These are phyloP conservation scores for Austroboletus rostrupii DNA, from an alignment of 1,284 basidiomycete genomes.

Conservation along the genomic window DNA sequence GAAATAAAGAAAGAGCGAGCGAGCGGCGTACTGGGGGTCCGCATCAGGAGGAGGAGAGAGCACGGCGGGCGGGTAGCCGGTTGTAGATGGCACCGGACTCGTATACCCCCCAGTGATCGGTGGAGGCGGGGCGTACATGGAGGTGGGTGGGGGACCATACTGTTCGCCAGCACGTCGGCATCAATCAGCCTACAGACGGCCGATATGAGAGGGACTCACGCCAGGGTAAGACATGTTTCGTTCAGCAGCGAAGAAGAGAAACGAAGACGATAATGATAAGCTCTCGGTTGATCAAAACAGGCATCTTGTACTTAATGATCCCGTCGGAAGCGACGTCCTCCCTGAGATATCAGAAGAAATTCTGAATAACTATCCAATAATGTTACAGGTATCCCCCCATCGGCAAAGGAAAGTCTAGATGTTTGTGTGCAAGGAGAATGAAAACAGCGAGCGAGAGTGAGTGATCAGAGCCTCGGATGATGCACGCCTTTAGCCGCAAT, in stretches of 20 bases:
- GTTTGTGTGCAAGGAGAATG: slow-evolving; percentile 1
- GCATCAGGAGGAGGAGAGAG: slow-evolving; percentile 57
- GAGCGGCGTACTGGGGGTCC: slow-evolving; percentile 58
- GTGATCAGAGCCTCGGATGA: too few species aligned
- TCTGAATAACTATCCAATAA: slow-evolving; percentile 30
- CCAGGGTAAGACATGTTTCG: slow-evolving; percentile 18
- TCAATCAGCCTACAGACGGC: neutral
- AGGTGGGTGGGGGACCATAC: slow-evolving; percentile 24
- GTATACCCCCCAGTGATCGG: neutral
- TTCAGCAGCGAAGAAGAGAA: neutral
- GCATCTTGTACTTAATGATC: neutral
- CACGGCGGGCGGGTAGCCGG: slow-evolving; percentile 40
- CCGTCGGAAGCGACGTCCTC: neutral
- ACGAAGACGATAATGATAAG: slow-evolving; percentile 5
- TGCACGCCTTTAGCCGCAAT: slow-evolving; percentile 48
- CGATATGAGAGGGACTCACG: slow-evolving; percentile 12
- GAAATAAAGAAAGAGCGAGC: too few species aligned
- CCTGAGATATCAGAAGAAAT: neutral
- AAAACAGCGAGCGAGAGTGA: too few species aligned
- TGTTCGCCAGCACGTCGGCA: slow-evolving; percentile 1
- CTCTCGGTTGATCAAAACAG: neutral
- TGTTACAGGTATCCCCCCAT: slow-evolving; percentile 33
- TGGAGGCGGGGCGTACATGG: slow-evolving; percentile 5
- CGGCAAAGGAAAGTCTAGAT: slow-evolving; percentile 11
- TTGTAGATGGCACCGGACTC: neutral